Evolutionary conservation across 1,284 basidiomycete species (phyloP), one percentile per base, ranked within the genome.

Genomic region (Trametes hirsuta): DNA sequence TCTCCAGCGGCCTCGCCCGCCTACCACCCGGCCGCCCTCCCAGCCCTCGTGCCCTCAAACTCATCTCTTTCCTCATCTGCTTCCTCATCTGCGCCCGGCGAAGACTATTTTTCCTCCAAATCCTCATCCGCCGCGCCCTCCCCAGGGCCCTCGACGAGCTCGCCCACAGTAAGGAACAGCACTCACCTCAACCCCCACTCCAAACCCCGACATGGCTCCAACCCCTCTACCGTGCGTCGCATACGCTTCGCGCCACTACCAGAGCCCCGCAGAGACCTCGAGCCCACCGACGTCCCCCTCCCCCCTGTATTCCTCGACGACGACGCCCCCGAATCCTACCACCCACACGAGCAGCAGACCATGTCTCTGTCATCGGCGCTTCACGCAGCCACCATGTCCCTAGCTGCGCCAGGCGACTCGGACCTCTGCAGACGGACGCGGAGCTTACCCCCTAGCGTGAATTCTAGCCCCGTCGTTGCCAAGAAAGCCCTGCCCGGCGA

Each of bases 211-310:
- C 55, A 62, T 18, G 61, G 56, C 55, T 73, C 73, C 8, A 55
- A 67, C 15, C 65, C 69, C 5, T 54, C 61, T 11, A 66, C 71
- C 62, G 61, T 76, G 59, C 74, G 82, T 69, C 74, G 76, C 59
- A 91, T 92, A 55, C 84, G 87, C 63, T 92, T 92, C 64, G 90
- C 90, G 0, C 90, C 90, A 2, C 81, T 92, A n/a, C 90, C 90
- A 4, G 86, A 89, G 61, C 87, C 87, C 14, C 79, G 84, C n/a
- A 76, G 84, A 53, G 74, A 78, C 48, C 76, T 80, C 47, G 71
- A 77, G 21, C 21, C 49, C 62, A 71, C 79, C 63, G 81, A 84
- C 65, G 67, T 77, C 21, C 76, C 75, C 40, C 58, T 69, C n/a
- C 62, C 69, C 21, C 53, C 66, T 44, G 67, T 71, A 35, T 69